Conservation (phyloP, 179 eudicot species). For the Amaranthus tricolor region DNA sequence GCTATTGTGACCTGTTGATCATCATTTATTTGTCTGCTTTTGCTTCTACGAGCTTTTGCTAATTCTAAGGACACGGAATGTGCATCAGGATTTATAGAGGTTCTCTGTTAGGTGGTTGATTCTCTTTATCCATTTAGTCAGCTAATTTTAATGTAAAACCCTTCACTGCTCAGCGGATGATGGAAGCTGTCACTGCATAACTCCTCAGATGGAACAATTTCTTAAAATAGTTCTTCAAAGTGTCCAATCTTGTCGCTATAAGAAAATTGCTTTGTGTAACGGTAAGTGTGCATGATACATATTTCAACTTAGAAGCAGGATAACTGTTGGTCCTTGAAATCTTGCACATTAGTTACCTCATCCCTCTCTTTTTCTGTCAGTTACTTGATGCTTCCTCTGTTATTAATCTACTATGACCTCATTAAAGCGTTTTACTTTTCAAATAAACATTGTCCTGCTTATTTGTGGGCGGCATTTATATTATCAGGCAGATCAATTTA, state of each 20-base stretch:
- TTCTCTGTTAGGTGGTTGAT: neutral
- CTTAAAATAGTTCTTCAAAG: neutral
- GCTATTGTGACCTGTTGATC: conserved; percentile 8
- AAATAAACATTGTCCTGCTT: neutral
- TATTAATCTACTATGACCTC: neutral
- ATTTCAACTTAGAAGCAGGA: too few species aligned
- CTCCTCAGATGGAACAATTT: neutral
- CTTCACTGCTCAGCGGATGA: neutral
- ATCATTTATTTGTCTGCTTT: neutral
- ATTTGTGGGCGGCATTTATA: neutral
- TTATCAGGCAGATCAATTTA: too few species aligned
- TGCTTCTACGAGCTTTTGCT: neutral
- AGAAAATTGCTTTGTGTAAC: neutral
- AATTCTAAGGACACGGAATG: neutral
- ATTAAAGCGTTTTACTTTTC: neutral
- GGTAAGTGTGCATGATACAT: neutral
- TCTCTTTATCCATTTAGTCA: neutral
- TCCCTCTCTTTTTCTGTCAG: too few species aligned
- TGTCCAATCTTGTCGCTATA: neutral
- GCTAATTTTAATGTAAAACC: neutral
- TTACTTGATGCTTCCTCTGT: neutral
- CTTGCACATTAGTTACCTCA: too few species aligned
- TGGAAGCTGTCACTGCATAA: neutral
- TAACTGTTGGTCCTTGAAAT: too few species aligned
- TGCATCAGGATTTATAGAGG: neutral